Conservation (phyloP, 2,329 filamentous ascomycete genomes). For the Paecilomyces fulvus region DNA sequence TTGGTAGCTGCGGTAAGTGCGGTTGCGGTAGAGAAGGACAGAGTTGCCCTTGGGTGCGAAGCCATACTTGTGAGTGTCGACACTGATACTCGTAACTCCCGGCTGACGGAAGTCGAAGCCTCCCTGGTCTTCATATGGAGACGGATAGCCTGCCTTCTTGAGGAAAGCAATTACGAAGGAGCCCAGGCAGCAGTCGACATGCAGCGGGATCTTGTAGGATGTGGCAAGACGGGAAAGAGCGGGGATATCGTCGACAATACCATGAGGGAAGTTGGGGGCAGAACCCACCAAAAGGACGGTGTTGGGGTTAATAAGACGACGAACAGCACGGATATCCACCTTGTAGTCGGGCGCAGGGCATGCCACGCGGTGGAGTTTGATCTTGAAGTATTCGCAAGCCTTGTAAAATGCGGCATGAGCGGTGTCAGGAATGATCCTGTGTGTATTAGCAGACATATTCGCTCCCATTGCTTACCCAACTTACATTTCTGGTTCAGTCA, state of each 20-base stretch:
- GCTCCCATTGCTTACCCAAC: constrained; percentile 16
- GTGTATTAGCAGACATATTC: constrained; percentile 10
- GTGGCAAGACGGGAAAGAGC: constrained; percentile 74
- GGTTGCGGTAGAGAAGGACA: constrained; percentile 79
- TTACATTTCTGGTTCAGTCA: constrained; percentile 92
- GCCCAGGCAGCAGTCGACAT: constrained; percentile 95
- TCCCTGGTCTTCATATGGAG: constrained; percentile 54
- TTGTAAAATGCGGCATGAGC: constrained; percentile 96
- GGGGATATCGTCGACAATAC: constrained; percentile 92
- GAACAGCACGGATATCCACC: constrained; percentile 69
- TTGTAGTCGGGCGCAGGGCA: constrained; percentile 81
- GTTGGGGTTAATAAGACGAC: constrained; percentile 85
- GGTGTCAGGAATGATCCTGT: constrained; percentile 83
- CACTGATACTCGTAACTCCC: constrained; percentile 90
- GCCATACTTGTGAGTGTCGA: constrained; percentile 98
- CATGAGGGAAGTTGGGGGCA: constrained; percentile 95
- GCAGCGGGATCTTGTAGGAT: constrained; percentile 72
- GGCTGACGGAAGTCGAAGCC: constrained; percentile 90
- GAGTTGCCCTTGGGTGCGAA: constrained; percentile 98
- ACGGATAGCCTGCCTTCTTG: constrained; percentile 75
- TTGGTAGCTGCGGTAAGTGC: constrained; percentile 72
- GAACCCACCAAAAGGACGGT: constrained; percentile 89
- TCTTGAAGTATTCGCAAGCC: constrained; percentile 90
- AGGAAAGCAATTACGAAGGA: constrained; percentile 93
- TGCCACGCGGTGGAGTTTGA: constrained; percentile 81